These are phyloP conservation scores for Macaranga tanarius DNA, from an alignment of 441 rosid genomes.

Conservation along the genomic window DNA sequence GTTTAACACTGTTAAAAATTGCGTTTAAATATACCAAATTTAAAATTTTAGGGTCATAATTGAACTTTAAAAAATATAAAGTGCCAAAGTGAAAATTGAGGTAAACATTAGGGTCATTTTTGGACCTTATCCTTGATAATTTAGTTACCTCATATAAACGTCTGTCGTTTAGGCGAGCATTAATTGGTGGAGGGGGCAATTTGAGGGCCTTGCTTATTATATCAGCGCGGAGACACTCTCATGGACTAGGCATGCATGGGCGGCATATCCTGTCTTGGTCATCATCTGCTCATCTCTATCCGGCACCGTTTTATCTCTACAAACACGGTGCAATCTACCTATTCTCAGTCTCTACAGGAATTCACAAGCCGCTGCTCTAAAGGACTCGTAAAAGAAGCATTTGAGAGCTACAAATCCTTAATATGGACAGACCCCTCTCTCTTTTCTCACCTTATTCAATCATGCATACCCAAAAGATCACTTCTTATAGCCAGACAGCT, in stretches of 20 bases:
- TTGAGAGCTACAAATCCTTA: constrained; percentile 38
- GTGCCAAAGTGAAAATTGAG: no score
- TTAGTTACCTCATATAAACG: no score
- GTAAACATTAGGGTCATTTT: no score
- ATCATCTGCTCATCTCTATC: neutral
- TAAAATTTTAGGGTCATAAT: no score
- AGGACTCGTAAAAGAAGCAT: constrained; percentile 57
- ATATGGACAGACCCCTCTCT: constrained; percentile 66
- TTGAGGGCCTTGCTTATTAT: no score
- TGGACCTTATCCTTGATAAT: no score
- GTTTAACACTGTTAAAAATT: no score
- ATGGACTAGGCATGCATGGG: neutral
- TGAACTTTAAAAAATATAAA: no score
- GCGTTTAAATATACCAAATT: no score
- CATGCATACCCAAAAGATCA: constrained; percentile 44
- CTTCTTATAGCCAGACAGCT: constrained; percentile 54
- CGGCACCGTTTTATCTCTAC: constrained; percentile 12
- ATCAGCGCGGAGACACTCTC: no score
- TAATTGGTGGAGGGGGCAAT: no score
- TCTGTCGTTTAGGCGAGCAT: no score
- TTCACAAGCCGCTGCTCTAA: constrained; percentile 48
- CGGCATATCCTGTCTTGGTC: neutral
- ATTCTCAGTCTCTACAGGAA: constrained; percentile 11
- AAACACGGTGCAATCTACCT: neutral
- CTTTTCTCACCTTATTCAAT: constrained; percentile 58